Percentiles rank a stretch among this genome's conserved stretches.
Conservation (phyloP, 495 filamentous ascomycete species). For the Podospora tetraspora region DNA sequence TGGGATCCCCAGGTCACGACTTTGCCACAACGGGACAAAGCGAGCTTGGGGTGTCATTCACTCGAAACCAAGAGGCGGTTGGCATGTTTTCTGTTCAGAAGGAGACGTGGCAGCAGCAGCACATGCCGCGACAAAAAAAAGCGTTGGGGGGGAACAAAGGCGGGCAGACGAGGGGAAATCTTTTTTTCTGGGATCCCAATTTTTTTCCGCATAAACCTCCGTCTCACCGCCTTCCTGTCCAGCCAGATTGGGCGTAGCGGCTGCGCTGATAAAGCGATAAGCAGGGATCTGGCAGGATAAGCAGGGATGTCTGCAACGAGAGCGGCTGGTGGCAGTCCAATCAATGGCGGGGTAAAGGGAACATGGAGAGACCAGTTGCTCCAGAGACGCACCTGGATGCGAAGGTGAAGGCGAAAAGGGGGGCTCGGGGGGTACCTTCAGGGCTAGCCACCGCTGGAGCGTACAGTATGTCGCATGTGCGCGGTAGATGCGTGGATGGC, state of each 20-base stretch:
- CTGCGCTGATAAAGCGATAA: constrained; percentile 28
- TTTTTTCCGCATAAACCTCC: constrained; percentile 21
- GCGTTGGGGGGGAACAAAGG: not conserved
- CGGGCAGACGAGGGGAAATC: not conserved
- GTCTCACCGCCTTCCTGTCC: constrained; percentile 24
- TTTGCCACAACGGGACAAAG: not conserved
- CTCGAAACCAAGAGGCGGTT: not conserved
- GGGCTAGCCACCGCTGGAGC: not conserved
- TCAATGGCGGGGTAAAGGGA: constrained; percentile 22
- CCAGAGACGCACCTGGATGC: constrained; percentile 10
- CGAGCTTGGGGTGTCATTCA: not conserved
- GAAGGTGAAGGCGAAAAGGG: constrained; percentile 9
- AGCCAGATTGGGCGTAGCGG: constrained; percentile 19
- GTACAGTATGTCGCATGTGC: not conserved
- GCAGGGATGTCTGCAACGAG: constrained; percentile 20
- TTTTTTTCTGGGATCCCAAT: constrained; percentile 9
- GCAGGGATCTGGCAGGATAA: constrained; percentile 24
- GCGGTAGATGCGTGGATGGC: too few species aligned
- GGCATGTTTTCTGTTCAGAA: not conserved
- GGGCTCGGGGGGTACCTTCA: not conserved
- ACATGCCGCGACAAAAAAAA: not conserved
- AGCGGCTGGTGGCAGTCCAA: constrained; percentile 17
- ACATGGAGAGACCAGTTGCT: constrained; percentile 12
- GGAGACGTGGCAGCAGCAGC: not conserved
- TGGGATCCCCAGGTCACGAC: not conserved